Percentiles rank a stretch among this genome's conserved stretches.
Conservation (phyloP, 257 asterid species). For the Mentha longifolia region DNA sequence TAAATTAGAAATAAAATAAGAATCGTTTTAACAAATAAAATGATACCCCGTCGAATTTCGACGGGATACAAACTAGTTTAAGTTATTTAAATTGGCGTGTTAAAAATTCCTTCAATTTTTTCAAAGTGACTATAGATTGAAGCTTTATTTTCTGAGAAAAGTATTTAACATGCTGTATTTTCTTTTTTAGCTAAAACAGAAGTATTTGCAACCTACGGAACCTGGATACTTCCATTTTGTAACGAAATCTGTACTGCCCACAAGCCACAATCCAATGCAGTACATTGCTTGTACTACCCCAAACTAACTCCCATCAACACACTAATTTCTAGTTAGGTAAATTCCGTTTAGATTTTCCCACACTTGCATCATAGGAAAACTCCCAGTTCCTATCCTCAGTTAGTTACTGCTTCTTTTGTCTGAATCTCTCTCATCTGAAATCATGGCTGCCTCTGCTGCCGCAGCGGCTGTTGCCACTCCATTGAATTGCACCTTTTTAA, state of each 20-base stretch:
- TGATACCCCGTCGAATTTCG: too few species aligned
- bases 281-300: constrained; percentile 28
- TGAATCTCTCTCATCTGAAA: not conserved
- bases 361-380: not conserved
- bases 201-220: not conserved
- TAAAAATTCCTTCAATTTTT: too few species aligned
- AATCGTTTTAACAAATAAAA: too few species aligned
- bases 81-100: too few species aligned
- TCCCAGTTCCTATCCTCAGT: not conserved
- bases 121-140: too few species aligned
- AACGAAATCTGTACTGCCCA: not conserved
- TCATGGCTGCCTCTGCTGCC: constrained; percentile 51
- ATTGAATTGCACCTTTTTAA: constrained; percentile 41
- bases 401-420: not conserved
- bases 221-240: not conserved
- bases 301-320: not conserved
- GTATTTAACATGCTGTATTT: too few species aligned
- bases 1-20: too few species aligned
- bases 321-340: not conserved
- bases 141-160: too few species aligned
- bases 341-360: not conserved
- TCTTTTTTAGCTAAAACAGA: too few species aligned
- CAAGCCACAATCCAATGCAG: not conserved
- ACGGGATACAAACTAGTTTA: too few species aligned
- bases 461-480: constrained; percentile 44